Percentiles rank a stretch among this genome's conserved stretches.
Conservation (phyloP, 768 basidiomycete species). For the Lentinula detonsa region DNA sequence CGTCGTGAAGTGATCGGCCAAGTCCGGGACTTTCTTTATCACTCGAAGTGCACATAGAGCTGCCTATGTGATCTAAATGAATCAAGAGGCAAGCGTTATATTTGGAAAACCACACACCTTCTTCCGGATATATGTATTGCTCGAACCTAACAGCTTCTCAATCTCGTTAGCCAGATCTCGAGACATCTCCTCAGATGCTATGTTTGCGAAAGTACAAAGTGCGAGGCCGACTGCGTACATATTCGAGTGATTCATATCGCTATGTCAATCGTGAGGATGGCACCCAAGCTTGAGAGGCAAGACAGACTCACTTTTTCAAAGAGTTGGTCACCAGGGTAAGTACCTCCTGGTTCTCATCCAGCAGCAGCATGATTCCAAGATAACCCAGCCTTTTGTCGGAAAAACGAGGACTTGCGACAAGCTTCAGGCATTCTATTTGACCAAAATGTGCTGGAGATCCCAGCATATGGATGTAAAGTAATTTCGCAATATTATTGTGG, state of each 20-base stretch:
- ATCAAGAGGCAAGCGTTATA: background rate
- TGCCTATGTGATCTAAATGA: constrained; percentile 46
- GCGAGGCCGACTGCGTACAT: constrained; percentile 98
- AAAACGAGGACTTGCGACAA: constrained; percentile 93
- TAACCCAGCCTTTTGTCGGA: constrained; percentile 96
- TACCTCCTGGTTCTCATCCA: constrained; percentile 98
- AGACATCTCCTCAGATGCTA: constrained; percentile 99
- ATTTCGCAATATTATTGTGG: constrained; percentile 96
- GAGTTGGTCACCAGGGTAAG: constrained; percentile 97
- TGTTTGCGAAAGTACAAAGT: constrained; percentile 97
- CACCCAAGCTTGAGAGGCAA: background rate
- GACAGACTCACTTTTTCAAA: constrained; percentile 78
- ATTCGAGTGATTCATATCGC: constrained; percentile 99
- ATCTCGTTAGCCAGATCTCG: constrained; percentile 97
- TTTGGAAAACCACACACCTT: constrained; percentile 55
- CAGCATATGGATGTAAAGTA: constrained; percentile 98
- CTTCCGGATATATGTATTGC: constrained; percentile 98
- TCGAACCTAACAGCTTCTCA: constrained; percentile 93
- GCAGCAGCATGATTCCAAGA: constrained; percentile 92
- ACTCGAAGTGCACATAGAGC: constrained; percentile 92
- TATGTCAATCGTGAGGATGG: constrained; percentile 22
- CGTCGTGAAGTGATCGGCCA: constrained; percentile 83
- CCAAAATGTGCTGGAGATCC: constrained; percentile 99
- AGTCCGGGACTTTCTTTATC: constrained; percentile 93
- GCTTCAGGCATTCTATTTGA: constrained; percentile 95